Conservation (phyloP, 495 filamentous ascomycete species). For the Penicillium herquei region DNA sequence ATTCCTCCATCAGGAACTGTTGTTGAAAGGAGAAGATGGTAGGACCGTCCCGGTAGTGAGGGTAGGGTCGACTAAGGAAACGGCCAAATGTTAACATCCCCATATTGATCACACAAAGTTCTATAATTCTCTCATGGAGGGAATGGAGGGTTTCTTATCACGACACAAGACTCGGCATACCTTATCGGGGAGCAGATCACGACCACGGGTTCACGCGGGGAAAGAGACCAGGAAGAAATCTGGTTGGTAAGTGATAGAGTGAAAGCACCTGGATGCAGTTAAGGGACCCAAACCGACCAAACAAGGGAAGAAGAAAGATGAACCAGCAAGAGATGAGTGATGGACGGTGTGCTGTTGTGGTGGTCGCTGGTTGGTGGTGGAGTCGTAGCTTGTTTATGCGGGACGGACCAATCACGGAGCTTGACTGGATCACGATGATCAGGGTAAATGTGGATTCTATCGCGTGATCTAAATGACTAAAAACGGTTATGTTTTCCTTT, state of each 20-base stretch:
- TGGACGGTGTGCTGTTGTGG: background rate
- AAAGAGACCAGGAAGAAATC: background rate
- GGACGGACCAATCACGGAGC: background rate
- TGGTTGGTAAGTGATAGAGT: background rate
- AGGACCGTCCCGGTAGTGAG: constrained; percentile 37
- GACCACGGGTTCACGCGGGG: constrained; percentile 15
- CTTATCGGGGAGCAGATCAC: constrained; percentile 15
- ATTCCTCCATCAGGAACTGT: constrained; percentile 42
- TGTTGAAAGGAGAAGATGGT: constrained; percentile 46
- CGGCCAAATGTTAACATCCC: constrained; percentile 46
- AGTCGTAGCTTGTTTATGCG: background rate
- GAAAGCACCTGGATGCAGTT: background rate
- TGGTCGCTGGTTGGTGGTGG: background rate
- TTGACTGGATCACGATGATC: constrained; percentile 1
- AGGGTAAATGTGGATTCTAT: background rate
- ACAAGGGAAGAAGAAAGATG: background rate
- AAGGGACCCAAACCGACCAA: background rate
- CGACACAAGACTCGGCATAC: constrained; percentile 6
- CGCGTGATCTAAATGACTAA: background rate
- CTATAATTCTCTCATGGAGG: too few relatives aligned
- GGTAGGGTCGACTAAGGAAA: constrained; percentile 44
- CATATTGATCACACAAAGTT: constrained; percentile 20
- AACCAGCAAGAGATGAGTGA: background rate
- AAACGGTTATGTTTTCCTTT: background rate
- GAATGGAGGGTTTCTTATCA: too few relatives aligned